Conservation (phyloP, 1,284 basidiomycete species). For the Puccinia coronata region DNA sequence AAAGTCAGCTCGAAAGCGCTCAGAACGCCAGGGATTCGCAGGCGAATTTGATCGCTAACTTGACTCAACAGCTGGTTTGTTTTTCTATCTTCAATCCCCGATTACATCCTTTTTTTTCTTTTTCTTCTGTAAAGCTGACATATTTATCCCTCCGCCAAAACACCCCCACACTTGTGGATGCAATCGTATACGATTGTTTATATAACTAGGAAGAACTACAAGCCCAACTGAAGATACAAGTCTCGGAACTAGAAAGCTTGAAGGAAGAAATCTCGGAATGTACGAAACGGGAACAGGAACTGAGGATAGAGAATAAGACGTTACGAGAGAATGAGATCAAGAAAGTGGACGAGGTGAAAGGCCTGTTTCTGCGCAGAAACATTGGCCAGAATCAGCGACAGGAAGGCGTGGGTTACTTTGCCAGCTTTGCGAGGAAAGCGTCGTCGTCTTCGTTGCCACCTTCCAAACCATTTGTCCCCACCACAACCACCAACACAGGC, state of each 20-base stretch:
- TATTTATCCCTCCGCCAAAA: too few species aligned
- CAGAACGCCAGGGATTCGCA: background rate
- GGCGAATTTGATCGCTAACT: background rate
- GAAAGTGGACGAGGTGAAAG: slow-evolving; percentile 35
- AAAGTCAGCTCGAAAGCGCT: slow-evolving; percentile 14
- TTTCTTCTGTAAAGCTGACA: too few species aligned
- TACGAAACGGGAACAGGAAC: background rate
- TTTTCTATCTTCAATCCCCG: background rate
- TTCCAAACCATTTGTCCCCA: background rate
- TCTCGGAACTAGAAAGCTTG: background rate
- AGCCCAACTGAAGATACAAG: background rate
- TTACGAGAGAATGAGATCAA: slow-evolving; percentile 31
- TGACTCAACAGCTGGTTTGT: slow-evolving; percentile 37
- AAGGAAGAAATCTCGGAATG: slow-evolving; percentile 1
- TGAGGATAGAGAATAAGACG: slow-evolving; percentile 14
- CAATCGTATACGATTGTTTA: background rate
- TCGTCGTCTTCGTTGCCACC: background rate
- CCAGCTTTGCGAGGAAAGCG: slow-evolving; percentile 9
- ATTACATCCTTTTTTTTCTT: background rate
- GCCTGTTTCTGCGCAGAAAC: background rate
- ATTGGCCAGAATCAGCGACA: slow-evolving; percentile 3
- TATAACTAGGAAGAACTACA: slow-evolving; percentile 11
- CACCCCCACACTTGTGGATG: background rate
- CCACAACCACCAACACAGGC: background rate
- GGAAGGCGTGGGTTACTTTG: slow-evolving; percentile 46